phyloP scores from a whole-genome alignment of 192 early-diverging fungal genomes.

The Allomyces macrogynus region DNA sequence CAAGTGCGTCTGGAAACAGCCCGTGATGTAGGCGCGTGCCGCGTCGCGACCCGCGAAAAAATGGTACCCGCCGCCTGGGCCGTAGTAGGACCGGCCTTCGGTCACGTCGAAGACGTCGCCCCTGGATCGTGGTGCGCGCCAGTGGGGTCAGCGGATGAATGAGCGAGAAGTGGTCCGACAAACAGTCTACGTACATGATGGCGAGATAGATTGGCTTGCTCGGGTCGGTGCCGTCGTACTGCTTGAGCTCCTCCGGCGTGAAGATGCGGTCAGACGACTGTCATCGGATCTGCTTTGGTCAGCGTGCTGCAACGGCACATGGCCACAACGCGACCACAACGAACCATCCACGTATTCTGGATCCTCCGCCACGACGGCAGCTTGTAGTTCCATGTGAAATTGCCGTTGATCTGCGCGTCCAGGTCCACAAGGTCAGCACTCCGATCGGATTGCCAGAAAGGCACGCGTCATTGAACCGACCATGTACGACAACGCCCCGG shows the following conservation, averaged over 20 bases:
- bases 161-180: too few species aligned
- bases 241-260: slow-evolving; percentile 50
- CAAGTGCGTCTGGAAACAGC: slow-evolving; percentile 79
- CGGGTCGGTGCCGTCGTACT: slow-evolving; percentile 69
- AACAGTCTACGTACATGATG: slow-evolving; percentile 32
- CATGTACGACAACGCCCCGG: background rate
- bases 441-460: background rate
- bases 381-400: background rate
- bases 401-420: background rate
- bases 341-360: background rate
- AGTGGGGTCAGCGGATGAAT: background rate
- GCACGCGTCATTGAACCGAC: background rate
- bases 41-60: slow-evolving; percentile 85
- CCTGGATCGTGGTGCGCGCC: too few species aligned
- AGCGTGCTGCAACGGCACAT: background rate
- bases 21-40: slow-evolving; percentile 81
- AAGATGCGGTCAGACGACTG: slow-evolving; percentile 27
- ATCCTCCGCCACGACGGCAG: background rate
- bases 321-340: background rate
- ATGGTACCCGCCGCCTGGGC: slow-evolving; percentile 55
- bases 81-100: slow-evolving; percentile 53
- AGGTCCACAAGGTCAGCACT: background rate
- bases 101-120: slow-evolving; percentile 92
- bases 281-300: background rate
- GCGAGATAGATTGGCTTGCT: slow-evolving; percentile 72